Evolutionary conservation across 352 stramenopile species (phyloP).

Genomic region (Aphanomyces invadans): DNA sequence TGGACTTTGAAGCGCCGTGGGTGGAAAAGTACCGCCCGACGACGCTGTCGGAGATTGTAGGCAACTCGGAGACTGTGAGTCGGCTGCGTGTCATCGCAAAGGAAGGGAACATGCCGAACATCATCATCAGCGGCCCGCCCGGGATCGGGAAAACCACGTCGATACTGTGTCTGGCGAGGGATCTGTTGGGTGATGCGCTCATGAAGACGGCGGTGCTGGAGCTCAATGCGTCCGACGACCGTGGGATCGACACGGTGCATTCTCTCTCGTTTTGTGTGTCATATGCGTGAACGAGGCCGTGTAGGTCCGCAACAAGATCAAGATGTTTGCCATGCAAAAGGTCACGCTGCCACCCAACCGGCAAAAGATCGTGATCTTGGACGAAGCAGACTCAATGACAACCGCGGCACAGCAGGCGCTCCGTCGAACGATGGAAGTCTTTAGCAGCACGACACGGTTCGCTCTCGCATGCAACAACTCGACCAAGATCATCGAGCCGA

Average conservation of each 20-base stretch:
- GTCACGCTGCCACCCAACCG: constrained; percentile 85
- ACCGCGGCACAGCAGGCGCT: constrained; percentile 95
- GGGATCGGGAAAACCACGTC: constrained; percentile 92
- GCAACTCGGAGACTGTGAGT: constrained; percentile 95
- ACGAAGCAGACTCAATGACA: constrained; percentile 99
- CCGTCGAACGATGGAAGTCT: constrained; percentile 98
- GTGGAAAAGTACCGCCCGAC: constrained; percentile 98
- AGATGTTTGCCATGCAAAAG: constrained; percentile 99
- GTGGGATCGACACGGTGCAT: constrained; percentile 72
- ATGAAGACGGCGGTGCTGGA: constrained; percentile 92
- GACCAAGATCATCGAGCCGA: constrained; percentile 99
- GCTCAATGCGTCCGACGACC: constrained; percentile 97
- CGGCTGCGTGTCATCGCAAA: constrained; percentile 92
- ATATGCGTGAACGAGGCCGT: not conserved
- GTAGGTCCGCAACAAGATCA: constrained; percentile 95
- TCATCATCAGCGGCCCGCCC: constrained; percentile 94
- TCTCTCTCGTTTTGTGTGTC: not conserved
- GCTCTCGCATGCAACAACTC: constrained; percentile 98
- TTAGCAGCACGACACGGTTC: constrained; percentile 96
- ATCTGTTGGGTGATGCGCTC: constrained; percentile 67
- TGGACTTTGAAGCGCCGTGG: constrained; percentile 90
- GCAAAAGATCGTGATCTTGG: constrained; percentile 99
- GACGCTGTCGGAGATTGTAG: constrained; percentile 91
- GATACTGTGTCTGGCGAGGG: constrained; percentile 85
- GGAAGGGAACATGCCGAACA: constrained; percentile 97